These are phyloP conservation scores for Candida glucosophila DNA, from an alignment of 1,139 yeast genomes.

Conservation along the genomic window DNA sequence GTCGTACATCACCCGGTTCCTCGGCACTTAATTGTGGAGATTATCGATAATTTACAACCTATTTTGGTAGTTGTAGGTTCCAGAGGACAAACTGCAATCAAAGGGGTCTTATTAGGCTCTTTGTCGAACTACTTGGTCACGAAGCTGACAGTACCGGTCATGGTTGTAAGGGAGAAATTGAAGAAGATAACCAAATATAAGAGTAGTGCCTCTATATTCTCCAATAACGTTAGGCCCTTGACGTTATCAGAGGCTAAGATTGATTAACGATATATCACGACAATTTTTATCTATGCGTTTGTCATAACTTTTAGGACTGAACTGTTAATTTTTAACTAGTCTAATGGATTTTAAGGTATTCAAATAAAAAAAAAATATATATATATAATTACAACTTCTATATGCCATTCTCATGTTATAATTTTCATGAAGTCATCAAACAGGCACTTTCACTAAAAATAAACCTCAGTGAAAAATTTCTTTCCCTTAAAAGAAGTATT, in stretches of 20 bases:
- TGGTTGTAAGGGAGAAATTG: conserved; percentile 81
- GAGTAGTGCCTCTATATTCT: conserved; percentile 36
- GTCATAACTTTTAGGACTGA: no score
- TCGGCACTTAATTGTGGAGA: conserved; percentile 72
- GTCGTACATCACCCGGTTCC: conserved; percentile 83
- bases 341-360: no score
- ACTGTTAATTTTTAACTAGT: no score
- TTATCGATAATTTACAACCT: conserved; percentile 77
- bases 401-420: conserved; percentile 39
- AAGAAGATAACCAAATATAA: conserved; percentile 63
- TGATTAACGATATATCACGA: conserved; percentile 20
- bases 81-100: conserved; percentile 65
- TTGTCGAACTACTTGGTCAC: conserved; percentile 71
- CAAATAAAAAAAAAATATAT: conserved; percentile 67
- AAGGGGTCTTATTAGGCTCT: conserved; percentile 70
- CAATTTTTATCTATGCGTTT: no score
- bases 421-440: conserved; percentile 44
- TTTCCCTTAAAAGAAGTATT: conserved; percentile 23
- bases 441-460: conserved; percentile 32
- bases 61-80: conserved; percentile 78
- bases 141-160: conserved; percentile 75
- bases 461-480: conserved; percentile 30
- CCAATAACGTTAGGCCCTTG: conserved; percentile 41
- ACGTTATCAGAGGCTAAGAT: conserved; percentile 43
- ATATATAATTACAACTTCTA: conserved; percentile 40